Conservation (phyloP, 352 stramenopile genomes). For the Globisporangium rhizosaccharum region DNA sequence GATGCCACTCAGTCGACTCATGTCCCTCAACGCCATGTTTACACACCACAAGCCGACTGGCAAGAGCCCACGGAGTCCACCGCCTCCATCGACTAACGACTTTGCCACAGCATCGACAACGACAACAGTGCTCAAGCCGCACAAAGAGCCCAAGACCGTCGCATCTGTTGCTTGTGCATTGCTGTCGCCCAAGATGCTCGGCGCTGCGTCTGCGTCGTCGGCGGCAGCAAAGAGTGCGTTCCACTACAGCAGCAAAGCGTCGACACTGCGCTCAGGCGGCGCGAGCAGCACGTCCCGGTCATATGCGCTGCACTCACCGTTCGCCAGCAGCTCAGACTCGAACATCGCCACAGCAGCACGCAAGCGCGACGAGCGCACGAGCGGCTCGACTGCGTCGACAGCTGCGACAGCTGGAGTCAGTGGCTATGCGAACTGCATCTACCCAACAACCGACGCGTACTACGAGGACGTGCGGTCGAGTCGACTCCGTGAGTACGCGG, state of each 20-base stretch:
- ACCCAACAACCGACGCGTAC: neutral
- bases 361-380: slow-evolving; percentile 9
- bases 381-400: slow-evolving; percentile 4
- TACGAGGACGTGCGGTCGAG: slow-evolving; percentile 10
- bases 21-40: slow-evolving; percentile 26
- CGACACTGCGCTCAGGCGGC: neutral
- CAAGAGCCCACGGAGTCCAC: slow-evolving; percentile 26
- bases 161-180: slow-evolving; percentile 3
- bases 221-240: slow-evolving; percentile 8
- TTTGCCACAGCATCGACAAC: neutral
- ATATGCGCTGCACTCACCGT: slow-evolving; percentile 4
- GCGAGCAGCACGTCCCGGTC: neutral
- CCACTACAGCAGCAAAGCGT: slow-evolving; percentile 4
- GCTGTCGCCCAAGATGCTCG: slow-evolving; percentile 9
- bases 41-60: slow-evolving; percentile 24
- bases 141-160: slow-evolving; percentile 10
- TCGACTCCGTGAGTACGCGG: slow-evolving; percentile 9
- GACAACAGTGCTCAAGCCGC: neutral
- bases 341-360: neutral
- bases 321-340: slow-evolving; percentile 3
- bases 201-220: neutral
- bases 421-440: neutral
- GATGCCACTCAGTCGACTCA: slow-evolving; percentile 19
- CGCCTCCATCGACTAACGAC: slow-evolving; percentile 4
- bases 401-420: neutral